Base-by-base conservation (phyloP, 2,329 filamentous ascomycete genomes). In the Phoma sp. region DNA sequence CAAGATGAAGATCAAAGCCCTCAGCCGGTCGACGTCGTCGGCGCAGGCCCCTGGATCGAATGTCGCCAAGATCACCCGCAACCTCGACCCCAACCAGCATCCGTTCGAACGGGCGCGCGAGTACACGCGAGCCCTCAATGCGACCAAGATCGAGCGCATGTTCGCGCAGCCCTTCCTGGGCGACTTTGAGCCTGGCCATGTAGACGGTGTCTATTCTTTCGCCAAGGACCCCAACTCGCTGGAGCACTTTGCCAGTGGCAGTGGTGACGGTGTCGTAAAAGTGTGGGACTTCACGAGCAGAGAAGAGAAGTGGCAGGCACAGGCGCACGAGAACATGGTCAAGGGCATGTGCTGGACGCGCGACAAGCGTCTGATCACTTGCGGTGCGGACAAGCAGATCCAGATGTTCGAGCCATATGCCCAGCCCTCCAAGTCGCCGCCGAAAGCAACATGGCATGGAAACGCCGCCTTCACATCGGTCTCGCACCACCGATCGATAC, bases 351-450 rank as follows among this genome's bases (percentile, higher is more conserved):
- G 88, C 65, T 99, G 93, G 90, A 96, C 92, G 3, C 84, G 86
- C 37, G 91, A 96, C 65, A 85, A 88, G 69, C 93, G 92, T 72
- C 81, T 98, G 12, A 79, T 98, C 39, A 93, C 91, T 1, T 97
- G 93, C 72, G 92, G 90, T 5, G 88, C 87, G 56, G 95, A 99
- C 76, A 86, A 87, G 63, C 89, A 91, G 4, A 85, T 98, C 68
- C 96, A 98, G 75, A 80, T 99, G 26, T 97, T 90, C 77, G 92
- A 97, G 67, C 93, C 93, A 1, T 96, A 96, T 74, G 87, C 89
- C 72, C 88, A 88, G 7, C 75, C 84, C 17, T 82, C 83, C 55
- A 85, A 87, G 45, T 80, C 88, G 12, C 81, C 87, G n/a, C 93
- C 93, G 0, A 78, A 90, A 47, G 87, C 91, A 28, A 96, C 92